Base-by-base conservation (phyloP, 164 flowering plant genomes). In the Buxus sempervirens region DNA sequence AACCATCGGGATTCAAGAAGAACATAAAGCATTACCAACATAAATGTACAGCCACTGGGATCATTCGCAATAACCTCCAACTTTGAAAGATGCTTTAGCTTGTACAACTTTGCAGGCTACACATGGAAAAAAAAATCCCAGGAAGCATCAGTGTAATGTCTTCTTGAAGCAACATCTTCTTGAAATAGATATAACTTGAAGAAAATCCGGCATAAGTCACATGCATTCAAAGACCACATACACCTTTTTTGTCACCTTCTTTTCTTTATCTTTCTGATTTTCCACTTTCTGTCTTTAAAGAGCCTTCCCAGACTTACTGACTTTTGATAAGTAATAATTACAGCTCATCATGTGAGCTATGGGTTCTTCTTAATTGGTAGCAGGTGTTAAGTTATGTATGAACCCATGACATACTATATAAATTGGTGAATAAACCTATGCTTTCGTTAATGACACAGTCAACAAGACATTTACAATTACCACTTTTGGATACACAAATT, bases 71-170 rank as follows among this genome's bases (percentile, higher is more conserved):
- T 71, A 76, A 96, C 98, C 80, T 96, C 99, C 83, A 96, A 89
- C 79, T 96, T 96, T 15, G 98, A 82, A 20, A 96, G 93, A 86
- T 96, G 98, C 86, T 93, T 88, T 48, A 96, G 83, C 88, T 96
- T 96, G 83, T 93, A 96, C 24, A 91, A 48, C 75, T 96, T 96
- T 27, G 97, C 98, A 73, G 98, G 92, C 99, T 96, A 78, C 77
- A 83, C 24, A 14, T 51, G 51, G 41, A 63, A 58, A 23, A 57
- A 57, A 23, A 42, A 20, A 14, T 45, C 51, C 18, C 42, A 18
- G 5, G 24, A 41, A 42, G 7, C 4, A 63, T 45, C 57, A 41
- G 21, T 28, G n/a, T 60, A 9, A 9, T 7, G 38, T 32, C 38
- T 32, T 32, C 38, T 32, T 32, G 38, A 32, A 32, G 38, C 38